Base-by-base conservation (phyloP, 495 filamentous ascomycete species). In the Aspergillus coremiiformis region DNA sequence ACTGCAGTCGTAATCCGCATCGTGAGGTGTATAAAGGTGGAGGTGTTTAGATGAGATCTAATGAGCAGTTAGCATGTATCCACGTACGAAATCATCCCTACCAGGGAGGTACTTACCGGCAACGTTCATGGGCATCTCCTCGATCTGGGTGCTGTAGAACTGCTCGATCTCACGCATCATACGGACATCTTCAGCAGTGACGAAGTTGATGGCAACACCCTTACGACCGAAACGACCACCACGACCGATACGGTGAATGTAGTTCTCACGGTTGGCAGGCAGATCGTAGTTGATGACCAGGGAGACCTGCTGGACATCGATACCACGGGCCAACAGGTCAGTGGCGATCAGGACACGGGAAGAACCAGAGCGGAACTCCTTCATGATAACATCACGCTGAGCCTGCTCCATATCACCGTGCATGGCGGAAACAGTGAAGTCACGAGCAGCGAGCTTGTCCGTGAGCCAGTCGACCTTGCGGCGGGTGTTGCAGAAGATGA, bases 381-480 rank as follows among this genome's bases (percentile, higher is more conserved):
- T 93, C 93, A 98, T 98, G 75, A 98, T 98, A 69, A 91, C 78
- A 74, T 98, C 93, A 77, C 93, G 90, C 79, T 97, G 87, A 58
- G 73, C 79, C 78, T 97, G 93, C 70, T 91, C 89, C 93, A 98
- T 98, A 61, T 98, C 93, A 66, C 93, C 93, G 76, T 98, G 93
- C 93, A 98, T 98, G 65, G 90, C 88, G 41, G 90, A 96, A 67
- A 98, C 93, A 32, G 93, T 98, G 79, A 98, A 98, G 78, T 98
- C 90, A 75, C 89, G 89, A 61, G 87, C 87, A 61, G 89, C 87
- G 68, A 98, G 89, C 83, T 96, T 98, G 77, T 96, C 92, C 56
- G 93, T 98, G 58, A 98, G 85, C 93, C 93, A 98, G 79, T 98
- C 93, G 66, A 98, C 93, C 90, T 98, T 98, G 75, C 93, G 82